Conservation (phyloP, 345 rosid genomes). For the Eutrema heterophyllum region DNA sequence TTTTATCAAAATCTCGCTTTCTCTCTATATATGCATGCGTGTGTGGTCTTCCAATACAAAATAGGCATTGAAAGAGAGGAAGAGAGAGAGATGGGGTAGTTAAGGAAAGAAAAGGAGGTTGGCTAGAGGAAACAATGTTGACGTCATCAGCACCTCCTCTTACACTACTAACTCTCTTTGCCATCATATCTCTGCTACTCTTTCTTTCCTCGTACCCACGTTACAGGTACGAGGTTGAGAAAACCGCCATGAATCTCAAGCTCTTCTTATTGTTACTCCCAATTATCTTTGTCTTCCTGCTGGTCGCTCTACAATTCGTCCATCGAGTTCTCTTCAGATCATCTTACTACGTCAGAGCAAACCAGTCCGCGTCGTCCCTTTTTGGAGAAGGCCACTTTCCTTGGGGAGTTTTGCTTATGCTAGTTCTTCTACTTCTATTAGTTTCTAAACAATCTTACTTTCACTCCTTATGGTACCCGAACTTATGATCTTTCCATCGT, state of each 20-base stretch:
- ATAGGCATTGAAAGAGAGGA: neutral
- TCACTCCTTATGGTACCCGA: slow-evolving; percentile 59
- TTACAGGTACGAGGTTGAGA: slow-evolving; percentile 48
- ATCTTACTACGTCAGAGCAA: slow-evolving; percentile 20
- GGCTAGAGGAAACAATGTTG: slow-evolving; percentile 47
- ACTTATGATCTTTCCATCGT: slow-evolving; percentile 22
- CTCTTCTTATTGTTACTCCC: slow-evolving; percentile 55
- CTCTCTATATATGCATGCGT: neutral
- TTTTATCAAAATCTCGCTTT: too few species aligned
- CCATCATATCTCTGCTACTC: slow-evolving; percentile 48
- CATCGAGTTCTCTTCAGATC: slow-evolving; percentile 34
- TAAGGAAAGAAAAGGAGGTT: slow-evolving; percentile 57
- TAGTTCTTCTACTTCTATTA: slow-evolving; percentile 50
- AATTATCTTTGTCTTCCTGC: slow-evolving; percentile 45
- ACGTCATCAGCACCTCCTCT: slow-evolving; percentile 60
- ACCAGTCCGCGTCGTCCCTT: slow-evolving; percentile 17
- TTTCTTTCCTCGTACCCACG: slow-evolving; percentile 46
- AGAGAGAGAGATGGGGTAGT: slow-evolving; percentile 38
- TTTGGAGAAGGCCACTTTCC: slow-evolving; percentile 39
- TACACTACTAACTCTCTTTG: slow-evolving; percentile 45
- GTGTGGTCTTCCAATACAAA: neutral
- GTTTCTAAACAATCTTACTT: slow-evolving; percentile 59
- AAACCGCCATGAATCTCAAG: slow-evolving; percentile 42
- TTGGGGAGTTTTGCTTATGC: slow-evolving; percentile 52
- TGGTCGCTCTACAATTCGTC: slow-evolving; percentile 24